Evolutionary conservation across 2,329 filamentous ascomycete genomes (phyloP).

Genomic region (Calonectria pteridis): DNA sequence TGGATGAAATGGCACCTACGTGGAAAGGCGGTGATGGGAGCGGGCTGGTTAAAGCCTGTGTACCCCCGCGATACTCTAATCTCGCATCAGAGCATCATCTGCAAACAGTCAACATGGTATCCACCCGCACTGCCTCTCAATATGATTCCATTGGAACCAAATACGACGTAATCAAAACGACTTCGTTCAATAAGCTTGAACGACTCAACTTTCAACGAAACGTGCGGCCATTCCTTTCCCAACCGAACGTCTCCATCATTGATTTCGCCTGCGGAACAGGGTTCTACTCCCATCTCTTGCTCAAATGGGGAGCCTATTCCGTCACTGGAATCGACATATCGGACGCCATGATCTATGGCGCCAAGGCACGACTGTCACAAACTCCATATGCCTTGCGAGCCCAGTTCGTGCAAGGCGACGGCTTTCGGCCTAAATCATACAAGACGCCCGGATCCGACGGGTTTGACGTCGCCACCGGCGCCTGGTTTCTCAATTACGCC

Average conservation of each 20-base stretch:
- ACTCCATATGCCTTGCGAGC: background rate
- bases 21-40: too few relatives aligned
- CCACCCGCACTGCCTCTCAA: background rate
- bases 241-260: background rate
- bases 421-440: background rate
- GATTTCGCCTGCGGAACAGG: background rate
- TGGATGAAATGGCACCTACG: background rate
- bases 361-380: background rate
- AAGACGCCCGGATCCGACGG: background rate
- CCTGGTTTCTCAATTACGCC: background rate
- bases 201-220: background rate
- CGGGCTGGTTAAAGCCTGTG: too few relatives aligned
- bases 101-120: background rate
- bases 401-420: background rate
- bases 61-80: background rate
- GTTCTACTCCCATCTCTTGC: background rate
- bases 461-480: background rate
- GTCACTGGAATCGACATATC: background rate
- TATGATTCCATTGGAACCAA: background rate
- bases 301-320: background rate
- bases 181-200: background rate
- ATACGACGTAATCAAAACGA: background rate
- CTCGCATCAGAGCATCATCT: fast-evolving
- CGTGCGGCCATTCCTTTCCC: background rate
- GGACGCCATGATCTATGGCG: background rate